Percentiles rank a stretch among this genome's conserved stretches.
Evolutionary conservation across 495 filamentous ascomycete genomes (phyloP).

Genomic region (Jackrogersella multiformis): DNA sequence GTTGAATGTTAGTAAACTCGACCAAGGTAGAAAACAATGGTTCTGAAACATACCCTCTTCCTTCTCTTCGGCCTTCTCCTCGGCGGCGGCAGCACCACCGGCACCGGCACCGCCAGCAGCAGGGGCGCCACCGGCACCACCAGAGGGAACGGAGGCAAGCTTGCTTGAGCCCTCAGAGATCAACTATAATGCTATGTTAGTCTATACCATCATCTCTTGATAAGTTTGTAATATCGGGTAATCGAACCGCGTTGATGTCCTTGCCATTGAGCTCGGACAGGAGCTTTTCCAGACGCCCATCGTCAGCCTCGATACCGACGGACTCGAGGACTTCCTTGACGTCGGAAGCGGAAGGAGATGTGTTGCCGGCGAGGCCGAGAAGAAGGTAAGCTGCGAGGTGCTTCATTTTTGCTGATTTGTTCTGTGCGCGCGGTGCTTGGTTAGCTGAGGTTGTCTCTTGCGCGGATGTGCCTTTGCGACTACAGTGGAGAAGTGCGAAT

Average conservation of each 20-base stretch:
- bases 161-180: conserved; percentile 90
- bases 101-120: conserved; percentile 69
- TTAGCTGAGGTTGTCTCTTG: conserved; percentile 15
- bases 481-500: background rate
- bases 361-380: conserved; percentile 91
- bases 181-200: conserved; percentile 65
- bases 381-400: conserved; percentile 99
- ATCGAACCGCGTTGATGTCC: conserved; percentile 88
- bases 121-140: conserved; percentile 77
- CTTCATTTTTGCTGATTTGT: conserved; percentile 83
- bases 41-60: conserved; percentile 69
- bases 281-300: conserved; percentile 84
- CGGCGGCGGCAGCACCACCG: conserved; percentile 72
- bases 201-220: conserved; percentile 26
- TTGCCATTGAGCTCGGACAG: conserved; percentile 95
- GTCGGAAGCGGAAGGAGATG: conserved; percentile 84
- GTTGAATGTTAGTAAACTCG: conserved; percentile 44
- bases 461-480: conserved; percentile 27
- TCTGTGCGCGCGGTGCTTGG: conserved; percentile 34
- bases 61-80: conserved; percentile 74
- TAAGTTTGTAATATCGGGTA: conserved; percentile 26
- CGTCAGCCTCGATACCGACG: conserved; percentile 95
- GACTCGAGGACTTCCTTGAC: conserved; percentile 91
- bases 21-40: background rate
- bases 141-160: conserved; percentile 97